These are phyloP conservation scores for Lentinula edodes DNA, from an alignment of 768 basidiomycete species.

Conservation along the genomic window DNA sequence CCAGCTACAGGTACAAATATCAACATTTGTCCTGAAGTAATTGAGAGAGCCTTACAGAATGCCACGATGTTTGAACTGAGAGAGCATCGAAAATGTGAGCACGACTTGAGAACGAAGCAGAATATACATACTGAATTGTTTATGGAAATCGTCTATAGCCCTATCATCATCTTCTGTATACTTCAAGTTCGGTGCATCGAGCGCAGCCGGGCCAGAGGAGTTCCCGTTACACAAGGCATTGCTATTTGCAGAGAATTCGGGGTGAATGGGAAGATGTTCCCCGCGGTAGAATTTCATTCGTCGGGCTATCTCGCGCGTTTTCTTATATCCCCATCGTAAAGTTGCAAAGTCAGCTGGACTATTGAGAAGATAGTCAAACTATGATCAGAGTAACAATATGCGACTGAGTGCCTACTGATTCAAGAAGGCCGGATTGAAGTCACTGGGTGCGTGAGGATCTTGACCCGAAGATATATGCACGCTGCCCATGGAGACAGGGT, in stretches of 20 bases:
- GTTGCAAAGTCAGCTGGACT: slow-evolving; percentile 21
- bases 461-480: slow-evolving; percentile 29
- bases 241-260: slow-evolving; percentile 12
- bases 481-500: slow-evolving; percentile 29
- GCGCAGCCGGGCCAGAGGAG: slow-evolving; percentile 10
- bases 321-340: slow-evolving; percentile 22
- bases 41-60: slow-evolving; percentile 15
- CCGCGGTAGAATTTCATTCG: slow-evolving; percentile 27
- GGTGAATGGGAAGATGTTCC: slow-evolving; percentile 12
- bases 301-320: slow-evolving; percentile 22
- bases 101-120: no score
- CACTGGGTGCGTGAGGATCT: slow-evolving; percentile 23
- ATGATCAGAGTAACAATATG: background rate
- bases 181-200: slow-evolving; percentile 15
- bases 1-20: slow-evolving; percentile 24
- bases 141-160: slow-evolving; percentile 14
- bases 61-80: slow-evolving; percentile 16
- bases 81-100: background rate
- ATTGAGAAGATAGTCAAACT: background rate
- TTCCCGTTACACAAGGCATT: slow-evolving; percentile 5
- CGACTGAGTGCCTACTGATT: slow-evolving; percentile 18
- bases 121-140: slow-evolving; percentile 12
- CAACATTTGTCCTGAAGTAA: background rate
- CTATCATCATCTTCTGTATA: slow-evolving; percentile 21
- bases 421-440: slow-evolving; percentile 27